Evolutionary conservation across 805 yeast species (phyloP).

Genomic region (Sugiyamaella smithiae): DNA sequence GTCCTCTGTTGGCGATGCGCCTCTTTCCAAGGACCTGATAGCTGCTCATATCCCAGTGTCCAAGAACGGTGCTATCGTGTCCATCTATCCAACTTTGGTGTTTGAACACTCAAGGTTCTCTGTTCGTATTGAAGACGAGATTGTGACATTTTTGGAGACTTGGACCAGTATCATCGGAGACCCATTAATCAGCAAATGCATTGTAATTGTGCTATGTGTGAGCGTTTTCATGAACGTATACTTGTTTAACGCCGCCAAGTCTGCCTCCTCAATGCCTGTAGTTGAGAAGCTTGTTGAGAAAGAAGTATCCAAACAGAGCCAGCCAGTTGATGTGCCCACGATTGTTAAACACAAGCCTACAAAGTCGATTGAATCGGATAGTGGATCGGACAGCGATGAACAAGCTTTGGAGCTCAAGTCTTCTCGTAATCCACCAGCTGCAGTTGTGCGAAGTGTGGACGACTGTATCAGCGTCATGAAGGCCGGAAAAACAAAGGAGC

Average conservation of each 20-base stretch:
- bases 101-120: conserved; percentile 35
- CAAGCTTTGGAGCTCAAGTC: conserved; percentile 32
- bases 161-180: conserved; percentile 73
- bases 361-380: not conserved
- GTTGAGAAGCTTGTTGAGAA: conserved; percentile 34
- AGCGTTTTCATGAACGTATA: conserved; percentile 81
- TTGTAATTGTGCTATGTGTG: conserved; percentile 67
- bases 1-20: not conserved
- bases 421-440: not conserved
- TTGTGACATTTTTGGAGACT: conserved; percentile 49
- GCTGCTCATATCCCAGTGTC: conserved; percentile 17
- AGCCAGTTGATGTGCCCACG: conserved; percentile 15
- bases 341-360: conserved; percentile 24
- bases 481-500: conserved; percentile 64
- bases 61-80: conserved; percentile 31
- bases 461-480: conserved; percentile 62
- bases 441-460: conserved; percentile 40
- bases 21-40: conserved; percentile 13
- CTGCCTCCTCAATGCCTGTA: conserved; percentile 28
- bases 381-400: conserved; percentile 31
- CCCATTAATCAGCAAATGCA: conserved; percentile 71
- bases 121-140: conserved; percentile 59
- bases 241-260: conserved; percentile 72
- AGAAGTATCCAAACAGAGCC: not conserved
- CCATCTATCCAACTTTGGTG: conserved; percentile 39